Percentiles rank a stretch among this genome's conserved stretches.
Conservation (phyloP, 1,139 yeast species). For the Saccharomyces hybrid region DNA sequence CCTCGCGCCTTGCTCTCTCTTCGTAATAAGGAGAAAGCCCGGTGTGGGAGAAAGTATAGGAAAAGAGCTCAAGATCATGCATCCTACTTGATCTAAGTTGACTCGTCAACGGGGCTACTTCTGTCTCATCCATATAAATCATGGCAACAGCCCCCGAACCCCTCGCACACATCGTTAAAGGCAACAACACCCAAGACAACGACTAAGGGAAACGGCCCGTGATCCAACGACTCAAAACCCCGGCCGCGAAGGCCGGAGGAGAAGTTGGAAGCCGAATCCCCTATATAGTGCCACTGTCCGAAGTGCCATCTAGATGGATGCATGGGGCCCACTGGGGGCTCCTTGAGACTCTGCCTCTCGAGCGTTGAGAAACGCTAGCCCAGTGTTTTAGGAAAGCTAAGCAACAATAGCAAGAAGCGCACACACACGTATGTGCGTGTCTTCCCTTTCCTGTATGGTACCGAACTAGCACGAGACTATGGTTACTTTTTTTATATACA, state of each 20-base stretch:
- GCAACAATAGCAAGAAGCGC: conserved; percentile 28
- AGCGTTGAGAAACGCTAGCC: conserved; percentile 59
- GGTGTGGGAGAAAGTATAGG: conserved; percentile 1
- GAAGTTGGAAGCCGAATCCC: conserved; percentile 18
- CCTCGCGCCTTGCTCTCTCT: conserved; percentile 1
- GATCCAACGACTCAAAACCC: conserved; percentile 46
- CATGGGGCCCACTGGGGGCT: conserved; percentile 10
- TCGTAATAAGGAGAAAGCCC: conserved; percentile 12
- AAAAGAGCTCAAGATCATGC: conserved; percentile 60
- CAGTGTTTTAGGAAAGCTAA: conserved; percentile 27
- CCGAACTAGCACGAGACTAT: conserved; percentile 45
- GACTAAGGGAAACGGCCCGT: conserved; percentile 11
- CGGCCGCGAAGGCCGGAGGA: conserved; percentile 41
- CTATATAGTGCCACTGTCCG: not conserved
- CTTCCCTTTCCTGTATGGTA: conserved; percentile 20
- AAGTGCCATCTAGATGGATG: not conserved
- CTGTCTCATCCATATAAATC: conserved; percentile 46
- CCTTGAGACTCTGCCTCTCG: conserved; percentile 44
- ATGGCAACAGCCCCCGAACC: conserved; percentile 28
- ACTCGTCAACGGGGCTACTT: conserved; percentile 84
- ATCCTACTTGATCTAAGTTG: conserved; percentile 44
- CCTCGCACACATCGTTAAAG: conserved; percentile 19
- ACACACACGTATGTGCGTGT: conserved; percentile 18
- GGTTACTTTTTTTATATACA: conserved; percentile 12
- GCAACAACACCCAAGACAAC: conserved; percentile 28